Percentiles rank a stretch among this genome's conserved stretches.
Conservation (phyloP, 2,329 filamentous ascomycete species). For the Pseudogymnoascus sp. region DNA sequence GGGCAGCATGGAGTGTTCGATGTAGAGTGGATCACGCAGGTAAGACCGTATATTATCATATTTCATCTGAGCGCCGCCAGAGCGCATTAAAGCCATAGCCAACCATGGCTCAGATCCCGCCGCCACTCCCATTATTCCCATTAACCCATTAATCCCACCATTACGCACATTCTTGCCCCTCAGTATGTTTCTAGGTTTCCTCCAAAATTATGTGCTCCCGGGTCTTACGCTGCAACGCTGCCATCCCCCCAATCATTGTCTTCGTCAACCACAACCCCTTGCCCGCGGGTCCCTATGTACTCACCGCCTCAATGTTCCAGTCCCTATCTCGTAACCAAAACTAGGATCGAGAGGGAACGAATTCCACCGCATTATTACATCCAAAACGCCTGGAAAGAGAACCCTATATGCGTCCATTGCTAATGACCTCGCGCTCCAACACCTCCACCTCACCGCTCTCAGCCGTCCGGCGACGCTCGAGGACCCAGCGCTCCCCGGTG, state of each 20-base stretch:
- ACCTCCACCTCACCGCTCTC: conserved; percentile 60
- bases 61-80: background rate
- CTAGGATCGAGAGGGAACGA: background rate
- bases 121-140: background rate
- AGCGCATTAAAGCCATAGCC: background rate
- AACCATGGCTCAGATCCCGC: background rate
- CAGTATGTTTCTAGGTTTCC: background rate
- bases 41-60: background rate
- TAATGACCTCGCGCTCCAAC: conserved; percentile 57
- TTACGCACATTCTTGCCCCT: background rate
- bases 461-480: conserved; percentile 59
- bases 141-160: background rate
- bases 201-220: background rate
- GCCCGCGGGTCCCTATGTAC: background rate
- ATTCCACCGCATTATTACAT: background rate
- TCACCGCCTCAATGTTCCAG: background rate
- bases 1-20: background rate
- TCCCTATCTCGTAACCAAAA: background rate
- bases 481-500: conserved; percentile 57
- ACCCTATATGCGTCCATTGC: conserved; percentile 34
- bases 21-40: background rate
- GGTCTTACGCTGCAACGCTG: background rate
- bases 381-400: background rate
- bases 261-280: background rate
- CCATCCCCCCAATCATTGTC: background rate